Evolutionary conservation across 23 red algal species (phyloP), one percentile per base, ranked within the genome.

Genomic region (Agarophyton chilense): DNA sequence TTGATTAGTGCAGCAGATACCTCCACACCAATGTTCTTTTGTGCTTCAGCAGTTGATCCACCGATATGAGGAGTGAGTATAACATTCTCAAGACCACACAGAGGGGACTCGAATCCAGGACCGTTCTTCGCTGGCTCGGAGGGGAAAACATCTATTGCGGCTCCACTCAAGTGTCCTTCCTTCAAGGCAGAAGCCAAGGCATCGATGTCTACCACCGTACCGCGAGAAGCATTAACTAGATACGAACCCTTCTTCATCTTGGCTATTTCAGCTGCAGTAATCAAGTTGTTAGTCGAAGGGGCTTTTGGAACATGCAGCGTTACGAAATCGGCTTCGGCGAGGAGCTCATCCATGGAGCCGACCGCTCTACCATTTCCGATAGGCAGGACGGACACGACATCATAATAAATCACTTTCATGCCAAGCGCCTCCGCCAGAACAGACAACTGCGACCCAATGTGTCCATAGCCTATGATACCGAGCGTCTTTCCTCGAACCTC

Each of bases 401-500:
- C 94, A 50, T 91, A 96, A 70, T 88, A 96, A 65, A 96, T 72
- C 0, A 96, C 94, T 35, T 93, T 88, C 94, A 96, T 93, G 52
- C 94, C 94, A 19, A 92, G 39, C 26, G 81, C 78, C 68, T 96
- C 94, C 0, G 94, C 94, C 53, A 96, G 60, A 42, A 96, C 82
- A 41, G 94, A 92, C 24, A 96, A 26, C 72, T 96, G 94, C 22
- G 94, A 90, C 0, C 94, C 94, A 45, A 96, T 96, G 55, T 96
- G 94, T 25, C 94, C 94, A 34, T 96, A 96, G 25, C 94, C 94
- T 34, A 96, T 79, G 43, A 96, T 96, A 26, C 94, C 94, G 9
- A 96, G 84, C 39, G 82, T 81, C 45, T 96, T 96, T 31, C 94
- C 94, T 28, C 94, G 78, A n/a, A 96, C 90, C 72, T 96, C 94